phyloP scores from a whole-genome alignment of 192 early-diverging fungal species.

The Coemansia furcata region DNA sequence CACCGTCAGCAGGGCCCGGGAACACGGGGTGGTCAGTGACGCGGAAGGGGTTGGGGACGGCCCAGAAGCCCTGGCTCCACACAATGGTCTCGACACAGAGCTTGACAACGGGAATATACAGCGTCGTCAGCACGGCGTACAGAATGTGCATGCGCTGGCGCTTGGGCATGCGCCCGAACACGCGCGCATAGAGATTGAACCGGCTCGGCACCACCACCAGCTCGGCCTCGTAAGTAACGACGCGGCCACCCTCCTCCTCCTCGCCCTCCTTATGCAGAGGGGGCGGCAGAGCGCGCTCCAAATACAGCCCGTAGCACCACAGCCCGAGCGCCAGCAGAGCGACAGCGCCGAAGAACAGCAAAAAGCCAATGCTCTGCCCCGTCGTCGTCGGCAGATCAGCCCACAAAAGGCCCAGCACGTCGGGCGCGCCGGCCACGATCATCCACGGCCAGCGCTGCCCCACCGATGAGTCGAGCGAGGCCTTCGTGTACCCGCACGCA shows the following conservation, averaged over 20 bases:
- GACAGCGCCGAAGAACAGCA: slow-evolving; percentile 36
- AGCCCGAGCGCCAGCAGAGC: slow-evolving; percentile 14
- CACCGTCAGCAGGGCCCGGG: slow-evolving; percentile 1
- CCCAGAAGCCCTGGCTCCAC: slow-evolving; percentile 54
- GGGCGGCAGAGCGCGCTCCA: slow-evolving; percentile 18
- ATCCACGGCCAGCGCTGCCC: slow-evolving; percentile 45
- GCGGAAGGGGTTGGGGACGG: slow-evolving; percentile 51
- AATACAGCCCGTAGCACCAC: slow-evolving; percentile 42
- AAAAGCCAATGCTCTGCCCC: slow-evolving; percentile 45
- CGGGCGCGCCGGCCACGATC: slow-evolving; percentile 31
- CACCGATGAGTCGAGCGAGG: slow-evolving; percentile 31
- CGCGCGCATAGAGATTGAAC: slow-evolving; percentile 34
- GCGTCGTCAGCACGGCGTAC: slow-evolving; percentile 46
- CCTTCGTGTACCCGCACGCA: slow-evolving; percentile 27
- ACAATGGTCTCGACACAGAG: slow-evolving; percentile 52
- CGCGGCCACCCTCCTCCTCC: background rate
- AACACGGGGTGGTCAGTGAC: slow-evolving; percentile 33
- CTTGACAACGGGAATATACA: slow-evolving; percentile 54
- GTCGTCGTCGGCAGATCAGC: slow-evolving; percentile 47
- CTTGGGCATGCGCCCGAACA: slow-evolving; percentile 29
- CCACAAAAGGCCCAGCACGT: slow-evolving; percentile 47
- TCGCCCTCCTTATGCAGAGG: background rate
- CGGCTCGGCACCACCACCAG: slow-evolving; percentile 27
- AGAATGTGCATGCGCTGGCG: slow-evolving; percentile 42
- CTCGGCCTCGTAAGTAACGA: slow-evolving; percentile 42